These are phyloP conservation scores for Fusarium sp. DNA, from an alignment of 2,329 filamentous ascomycete genomes.

Conservation along the genomic window DNA sequence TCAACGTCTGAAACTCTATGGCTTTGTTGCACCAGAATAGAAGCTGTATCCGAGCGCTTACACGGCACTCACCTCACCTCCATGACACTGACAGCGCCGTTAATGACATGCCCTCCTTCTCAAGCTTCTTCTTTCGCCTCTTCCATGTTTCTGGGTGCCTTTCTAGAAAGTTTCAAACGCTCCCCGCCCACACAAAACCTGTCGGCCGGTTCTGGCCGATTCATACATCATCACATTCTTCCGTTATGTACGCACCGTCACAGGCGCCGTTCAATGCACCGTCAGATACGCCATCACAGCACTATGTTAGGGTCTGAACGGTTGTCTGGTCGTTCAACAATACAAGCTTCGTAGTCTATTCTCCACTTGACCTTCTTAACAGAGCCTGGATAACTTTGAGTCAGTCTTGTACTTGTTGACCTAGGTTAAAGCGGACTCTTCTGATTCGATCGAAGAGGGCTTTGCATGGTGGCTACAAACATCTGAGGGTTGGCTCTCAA, in stretches of 20 bases:
- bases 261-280: slow-evolving; percentile 26
- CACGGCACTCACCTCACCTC: background rate
- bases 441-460: slow-evolving; percentile 10
- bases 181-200: slow-evolving; percentile 7
- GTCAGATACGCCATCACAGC: slow-evolving; percentile 27
- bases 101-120: slow-evolving; percentile 21
- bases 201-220: slow-evolving; percentile 7
- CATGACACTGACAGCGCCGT: slow-evolving; percentile 1
- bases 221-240: slow-evolving; percentile 30
- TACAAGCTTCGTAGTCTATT: slow-evolving; percentile 2
- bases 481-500: slow-evolving; percentile 1
- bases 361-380: slow-evolving; percentile 20
- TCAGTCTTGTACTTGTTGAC: slow-evolving; percentile 10
- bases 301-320: slow-evolving; percentile 9
- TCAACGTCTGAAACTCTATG: slow-evolving; percentile 23
- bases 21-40: slow-evolving; percentile 26
- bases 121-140: slow-evolving; percentile 4
- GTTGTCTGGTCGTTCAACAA: background rate
- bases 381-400: slow-evolving; percentile 22
- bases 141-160: background rate
- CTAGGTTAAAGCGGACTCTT: background rate
- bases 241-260: slow-evolving; percentile 28
- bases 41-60: background rate
- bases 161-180: slow-evolving; percentile 37
- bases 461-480: slow-evolving; percentile 5